These are phyloP conservation scores for Syncephalis plumigaleata DNA, from an alignment of 371 early-diverging fungal genomes.

Conservation along the genomic window DNA sequence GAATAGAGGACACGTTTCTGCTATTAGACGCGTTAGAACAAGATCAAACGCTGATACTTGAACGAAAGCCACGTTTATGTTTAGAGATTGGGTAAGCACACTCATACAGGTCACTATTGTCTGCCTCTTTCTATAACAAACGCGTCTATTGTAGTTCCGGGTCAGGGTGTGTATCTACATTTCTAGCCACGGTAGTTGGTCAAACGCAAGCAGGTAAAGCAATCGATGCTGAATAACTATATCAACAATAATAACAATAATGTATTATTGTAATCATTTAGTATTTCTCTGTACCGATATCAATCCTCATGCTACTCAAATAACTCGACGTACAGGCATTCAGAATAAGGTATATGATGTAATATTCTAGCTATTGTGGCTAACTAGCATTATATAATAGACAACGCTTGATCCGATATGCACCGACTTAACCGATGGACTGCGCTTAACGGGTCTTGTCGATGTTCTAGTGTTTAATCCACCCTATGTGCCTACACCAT, in stretches of 20 bases:
- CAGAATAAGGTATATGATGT: slow-evolving; percentile 20
- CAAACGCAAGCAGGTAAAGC: slow-evolving; percentile 18
- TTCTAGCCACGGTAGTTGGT: slow-evolving; percentile 42
- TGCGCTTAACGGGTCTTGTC: slow-evolving; percentile 30
- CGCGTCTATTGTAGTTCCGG: slow-evolving; percentile 39
- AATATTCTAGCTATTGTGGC: not conserved
- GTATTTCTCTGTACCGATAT: slow-evolving; percentile 66
- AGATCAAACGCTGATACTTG: slow-evolving; percentile 32
- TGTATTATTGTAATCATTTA: slow-evolving; percentile 6
- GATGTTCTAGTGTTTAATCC: slow-evolving; percentile 88
- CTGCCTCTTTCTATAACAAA: not conserved
- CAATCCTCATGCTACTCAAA: slow-evolving; percentile 49
- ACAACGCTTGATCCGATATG: slow-evolving; percentile 32
- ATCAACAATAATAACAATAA: not conserved
- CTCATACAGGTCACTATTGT: not conserved
- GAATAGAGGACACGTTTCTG: slow-evolving; percentile 80
- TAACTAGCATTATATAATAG: slow-evolving; percentile 8
- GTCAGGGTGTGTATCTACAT: slow-evolving; percentile 70
- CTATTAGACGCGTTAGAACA: slow-evolving; percentile 81
- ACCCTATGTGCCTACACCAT: slow-evolving; percentile 67
- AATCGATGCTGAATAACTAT: not conserved
- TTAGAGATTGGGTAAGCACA: slow-evolving; percentile 64
- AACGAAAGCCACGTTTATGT: slow-evolving; percentile 39
- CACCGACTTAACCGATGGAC: slow-evolving; percentile 30
- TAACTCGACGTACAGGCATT: slow-evolving; percentile 40